phyloP scores from a whole-genome alignment of 2,329 filamentous ascomycete genomes.

The Botrytis medusae region DNA sequence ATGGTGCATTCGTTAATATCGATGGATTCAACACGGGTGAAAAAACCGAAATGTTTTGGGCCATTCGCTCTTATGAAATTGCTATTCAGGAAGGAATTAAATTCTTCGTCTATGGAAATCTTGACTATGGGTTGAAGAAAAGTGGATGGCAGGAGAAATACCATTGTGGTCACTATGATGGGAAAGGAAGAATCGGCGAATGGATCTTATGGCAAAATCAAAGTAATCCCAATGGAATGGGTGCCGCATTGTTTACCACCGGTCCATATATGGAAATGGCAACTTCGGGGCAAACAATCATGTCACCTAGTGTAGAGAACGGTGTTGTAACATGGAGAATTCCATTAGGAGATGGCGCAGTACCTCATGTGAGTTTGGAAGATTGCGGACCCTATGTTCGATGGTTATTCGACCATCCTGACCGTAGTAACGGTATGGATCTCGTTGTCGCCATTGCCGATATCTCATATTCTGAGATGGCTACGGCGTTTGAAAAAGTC shows the following conservation, averaged over 20 bases:
- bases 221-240: constrained; percentile 41
- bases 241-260: constrained; percentile 44
- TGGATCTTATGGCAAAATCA: constrained; percentile 48
- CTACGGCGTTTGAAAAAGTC: constrained; percentile 45
- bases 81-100: constrained; percentile 46
- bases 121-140: constrained; percentile 52
- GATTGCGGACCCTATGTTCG: constrained; percentile 50
- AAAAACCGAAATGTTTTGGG: constrained; percentile 52
- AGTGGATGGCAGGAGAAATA: constrained; percentile 48
- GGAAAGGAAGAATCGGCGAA: constrained; percentile 47
- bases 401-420: constrained; percentile 50
- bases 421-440: constrained; percentile 47
- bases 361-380: constrained; percentile 47
- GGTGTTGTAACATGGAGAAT: constrained; percentile 46
- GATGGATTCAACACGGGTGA: constrained; percentile 55
- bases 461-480: constrained; percentile 44
- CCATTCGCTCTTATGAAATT: constrained; percentile 45
- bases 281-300: constrained; percentile 41
- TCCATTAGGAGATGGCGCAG: constrained; percentile 44
- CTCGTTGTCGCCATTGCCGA: constrained; percentile 47
- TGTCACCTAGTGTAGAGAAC: constrained; percentile 45
- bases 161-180: constrained; percentile 50
- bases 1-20: constrained; percentile 54
- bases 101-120: constrained; percentile 49
- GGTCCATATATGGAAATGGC: constrained; percentile 51